A percentile compares a stretch with the other conserved stretches of the same genome.
Evolutionary conservation across 345 rosid genomes (phyloP).

Genomic region (Arabis hirsuta): DNA sequence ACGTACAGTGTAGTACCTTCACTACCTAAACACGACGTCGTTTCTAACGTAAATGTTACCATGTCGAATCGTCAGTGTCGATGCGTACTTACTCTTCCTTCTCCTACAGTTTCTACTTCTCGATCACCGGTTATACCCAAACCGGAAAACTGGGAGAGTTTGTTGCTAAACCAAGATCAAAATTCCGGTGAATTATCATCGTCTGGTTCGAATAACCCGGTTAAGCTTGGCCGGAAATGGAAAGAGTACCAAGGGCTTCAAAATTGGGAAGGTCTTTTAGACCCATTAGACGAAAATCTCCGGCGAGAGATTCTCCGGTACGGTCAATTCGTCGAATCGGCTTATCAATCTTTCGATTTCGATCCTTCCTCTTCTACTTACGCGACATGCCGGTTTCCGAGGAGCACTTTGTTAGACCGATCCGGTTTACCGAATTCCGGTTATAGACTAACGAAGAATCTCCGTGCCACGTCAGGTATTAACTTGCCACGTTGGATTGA

Average conservation of each 20-base stretch:
- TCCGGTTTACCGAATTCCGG: slow-evolving; percentile 70
- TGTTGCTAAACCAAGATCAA: slow-evolving; percentile 37
- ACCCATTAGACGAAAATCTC: slow-evolving; percentile 84
- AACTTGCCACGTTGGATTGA: slow-evolving; percentile 74
- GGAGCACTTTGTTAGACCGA: slow-evolving; percentile 55
- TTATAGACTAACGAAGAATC: slow-evolving; percentile 63
- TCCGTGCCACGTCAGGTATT: slow-evolving; percentile 79
- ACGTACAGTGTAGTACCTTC: slow-evolving; percentile 31
- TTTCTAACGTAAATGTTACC: slow-evolving; percentile 21
- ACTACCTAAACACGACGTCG: slow-evolving; percentile 29
- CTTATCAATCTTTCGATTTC: slow-evolving; percentile 78
- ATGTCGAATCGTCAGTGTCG: slow-evolving; percentile 28
- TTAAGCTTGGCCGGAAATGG: slow-evolving; percentile 48
- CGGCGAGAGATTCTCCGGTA: slow-evolving; percentile 82
- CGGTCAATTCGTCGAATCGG: slow-evolving; percentile 78
- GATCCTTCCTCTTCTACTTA: slow-evolving; percentile 70
- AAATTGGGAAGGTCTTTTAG: slow-evolving; percentile 69
- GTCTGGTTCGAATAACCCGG: slow-evolving; percentile 24
- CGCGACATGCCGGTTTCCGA: slow-evolving; percentile 62
- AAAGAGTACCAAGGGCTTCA: slow-evolving; percentile 52
- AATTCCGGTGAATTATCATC: background rate
- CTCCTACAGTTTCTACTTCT: slow-evolving; percentile 33
- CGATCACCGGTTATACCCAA: slow-evolving; percentile 35
- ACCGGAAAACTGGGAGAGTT: slow-evolving; percentile 42
- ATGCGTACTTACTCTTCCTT: slow-evolving; percentile 43